These are phyloP conservation scores for Aspergillus haitiensis DNA, from an alignment of 495 filamentous ascomycete genomes.

Conservation along the genomic window DNA sequence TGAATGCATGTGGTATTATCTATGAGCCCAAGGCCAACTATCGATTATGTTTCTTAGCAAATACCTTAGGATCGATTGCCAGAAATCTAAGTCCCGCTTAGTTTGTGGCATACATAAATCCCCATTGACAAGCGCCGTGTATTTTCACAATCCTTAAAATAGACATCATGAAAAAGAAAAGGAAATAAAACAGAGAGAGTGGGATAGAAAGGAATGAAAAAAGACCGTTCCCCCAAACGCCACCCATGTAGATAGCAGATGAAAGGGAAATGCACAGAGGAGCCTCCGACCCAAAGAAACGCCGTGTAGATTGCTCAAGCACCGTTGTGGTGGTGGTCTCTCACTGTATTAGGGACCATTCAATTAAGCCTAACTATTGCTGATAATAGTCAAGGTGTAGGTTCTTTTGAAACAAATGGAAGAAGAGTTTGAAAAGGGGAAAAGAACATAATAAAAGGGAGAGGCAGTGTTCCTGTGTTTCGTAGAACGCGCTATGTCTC, in stretches of 20 bases:
- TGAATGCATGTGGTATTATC: slow-evolving; percentile 23
- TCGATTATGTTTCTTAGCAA: slow-evolving; percentile 26
- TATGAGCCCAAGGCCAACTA: slow-evolving; percentile 21
- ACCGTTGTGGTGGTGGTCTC: neutral
- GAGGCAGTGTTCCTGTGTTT: no score
- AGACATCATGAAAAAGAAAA: slow-evolving; percentile 6
- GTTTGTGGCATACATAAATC: slow-evolving; percentile 25
- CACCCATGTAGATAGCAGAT: slow-evolving; percentile 13
- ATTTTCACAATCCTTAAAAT: slow-evolving; percentile 12
- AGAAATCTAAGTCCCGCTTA: slow-evolving; percentile 32
- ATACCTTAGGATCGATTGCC: slow-evolving; percentile 22
- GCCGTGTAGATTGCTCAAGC: slow-evolving; percentile 1
- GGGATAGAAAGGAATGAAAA: no score
- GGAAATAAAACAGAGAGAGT: slow-evolving; percentile 3
- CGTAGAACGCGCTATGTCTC: no score
- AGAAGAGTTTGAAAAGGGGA: neutral
- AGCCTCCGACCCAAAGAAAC: neutral
- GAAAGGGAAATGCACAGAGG: slow-evolving; percentile 6
- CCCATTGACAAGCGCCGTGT: slow-evolving; percentile 10
- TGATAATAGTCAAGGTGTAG: neutral
- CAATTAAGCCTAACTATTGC: neutral
- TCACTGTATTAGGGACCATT: slow-evolving; percentile 1
- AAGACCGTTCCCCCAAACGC: slow-evolving; percentile 8
- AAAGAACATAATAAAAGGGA: neutral
- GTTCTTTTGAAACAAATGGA: neutral